Evolutionary conservation across 2,329 filamentous ascomycete species (phyloP).

Genomic region (Tothia fuscella): DNA sequence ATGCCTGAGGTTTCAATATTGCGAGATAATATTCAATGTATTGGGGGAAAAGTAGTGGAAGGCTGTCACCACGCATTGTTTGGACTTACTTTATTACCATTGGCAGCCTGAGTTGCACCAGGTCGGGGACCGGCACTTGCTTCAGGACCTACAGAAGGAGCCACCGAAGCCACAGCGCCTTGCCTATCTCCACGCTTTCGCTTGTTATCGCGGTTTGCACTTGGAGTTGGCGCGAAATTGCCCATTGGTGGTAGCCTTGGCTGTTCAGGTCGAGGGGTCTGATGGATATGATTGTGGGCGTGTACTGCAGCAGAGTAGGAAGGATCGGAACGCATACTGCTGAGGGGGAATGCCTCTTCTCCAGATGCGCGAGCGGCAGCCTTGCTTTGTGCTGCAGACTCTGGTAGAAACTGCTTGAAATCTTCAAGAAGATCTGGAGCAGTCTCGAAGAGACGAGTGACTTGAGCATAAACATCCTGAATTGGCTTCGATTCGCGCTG

Average conservation of each 20-base stretch:
- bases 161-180: constrained; percentile 22
- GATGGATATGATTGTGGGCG: constrained; percentile 29
- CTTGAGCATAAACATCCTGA: constrained; percentile 94
- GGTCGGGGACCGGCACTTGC: constrained; percentile 12
- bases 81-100: constrained; percentile 37
- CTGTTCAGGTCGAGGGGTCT: constrained; percentile 33
- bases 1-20: no score
- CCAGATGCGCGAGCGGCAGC: constrained; percentile 45
- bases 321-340: constrained; percentile 48
- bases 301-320: constrained; percentile 27
- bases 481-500: constrained; percentile 97
- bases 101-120: constrained; percentile 27
- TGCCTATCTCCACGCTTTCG: constrained; percentile 60
- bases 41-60: background rate
- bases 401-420: constrained; percentile 96
- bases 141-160: constrained; percentile 10
- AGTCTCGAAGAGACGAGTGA: constrained; percentile 84
- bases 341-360: constrained; percentile 45
- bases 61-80: background rate
- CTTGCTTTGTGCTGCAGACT: constrained; percentile 63
- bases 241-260: constrained; percentile 72
- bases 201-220: constrained; percentile 79
- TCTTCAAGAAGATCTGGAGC: constrained; percentile 93
- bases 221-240: constrained; percentile 78
- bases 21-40: no score